These are phyloP conservation scores for Spatholobus suberectus DNA, from an alignment of 306 rosid species.

Conservation along the genomic window DNA sequence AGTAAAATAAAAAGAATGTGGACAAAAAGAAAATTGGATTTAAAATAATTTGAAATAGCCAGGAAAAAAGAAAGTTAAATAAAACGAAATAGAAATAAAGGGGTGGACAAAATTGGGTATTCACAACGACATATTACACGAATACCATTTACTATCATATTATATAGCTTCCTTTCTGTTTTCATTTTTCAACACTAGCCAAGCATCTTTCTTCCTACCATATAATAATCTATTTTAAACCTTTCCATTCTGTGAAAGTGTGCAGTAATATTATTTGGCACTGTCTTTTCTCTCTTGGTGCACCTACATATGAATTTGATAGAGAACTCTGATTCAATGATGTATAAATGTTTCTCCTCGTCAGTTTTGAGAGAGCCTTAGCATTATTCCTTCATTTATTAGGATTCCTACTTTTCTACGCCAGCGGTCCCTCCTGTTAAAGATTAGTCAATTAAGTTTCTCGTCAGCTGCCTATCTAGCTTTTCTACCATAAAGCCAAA, in stretches of 20 bases:
- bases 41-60: no score
- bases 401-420: no score
- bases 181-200: constrained; percentile 11
- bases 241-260: constrained; percentile 46
- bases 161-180: constrained; percentile 29
- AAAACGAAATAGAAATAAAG: no score
- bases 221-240: constrained; percentile 40
- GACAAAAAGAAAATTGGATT: no score
- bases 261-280: constrained; percentile 28
- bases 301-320: constrained; percentile 51
- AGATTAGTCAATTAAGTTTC: no score
- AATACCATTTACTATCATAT: neutral
- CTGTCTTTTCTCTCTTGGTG: constrained; percentile 42
- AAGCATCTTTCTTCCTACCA: neutral
- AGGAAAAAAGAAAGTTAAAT: no score
- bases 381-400: constrained; percentile 55
- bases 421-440: no score
- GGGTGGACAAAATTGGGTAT: no score
- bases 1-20: no score
- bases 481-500: constrained; percentile 20
- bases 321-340: constrained; percentile 40
- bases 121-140: constrained; percentile 9
- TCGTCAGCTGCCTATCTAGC: constrained; percentile 24
- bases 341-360: constrained; percentile 27
- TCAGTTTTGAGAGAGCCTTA: constrained; percentile 28